These are phyloP conservation scores for Teunomyces panamensis DNA, from an alignment of 805 yeast genomes.

Conservation along the genomic window DNA sequence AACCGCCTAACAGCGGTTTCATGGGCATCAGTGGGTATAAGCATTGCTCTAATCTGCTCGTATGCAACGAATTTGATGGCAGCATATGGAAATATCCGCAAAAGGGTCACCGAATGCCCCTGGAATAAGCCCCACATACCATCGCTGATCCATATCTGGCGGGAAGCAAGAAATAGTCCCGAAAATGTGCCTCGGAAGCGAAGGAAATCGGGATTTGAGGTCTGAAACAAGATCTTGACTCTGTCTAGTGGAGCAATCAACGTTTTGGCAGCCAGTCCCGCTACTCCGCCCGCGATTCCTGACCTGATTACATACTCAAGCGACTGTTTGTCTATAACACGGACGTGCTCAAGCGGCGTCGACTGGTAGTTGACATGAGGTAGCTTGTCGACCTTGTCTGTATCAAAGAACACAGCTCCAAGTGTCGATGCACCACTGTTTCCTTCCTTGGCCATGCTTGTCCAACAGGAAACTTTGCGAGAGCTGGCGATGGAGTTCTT, in stretches of 20 bases:
- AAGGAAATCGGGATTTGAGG: slow-evolving; percentile 84
- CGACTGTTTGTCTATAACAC: slow-evolving; percentile 61
- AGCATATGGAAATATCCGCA: slow-evolving; percentile 94
- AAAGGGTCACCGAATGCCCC: slow-evolving; percentile 91
- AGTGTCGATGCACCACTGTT: background rate
- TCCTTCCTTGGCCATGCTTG: slow-evolving; percentile 3
- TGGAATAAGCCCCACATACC: slow-evolving; percentile 84
- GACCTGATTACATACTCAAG: slow-evolving; percentile 76
- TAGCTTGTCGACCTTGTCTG: slow-evolving; percentile 5
- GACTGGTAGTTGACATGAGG: slow-evolving; percentile 24
- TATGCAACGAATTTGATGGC: slow-evolving; percentile 95
- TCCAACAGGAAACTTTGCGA: background rate
- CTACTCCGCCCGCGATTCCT: slow-evolving; percentile 92
- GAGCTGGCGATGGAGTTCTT: background rate
- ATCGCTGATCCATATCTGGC: slow-evolving; percentile 60
- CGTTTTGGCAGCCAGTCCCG: slow-evolving; percentile 96
- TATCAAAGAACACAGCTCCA: background rate
- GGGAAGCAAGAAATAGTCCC: slow-evolving; percentile 75
- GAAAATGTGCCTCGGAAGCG: slow-evolving; percentile 74
- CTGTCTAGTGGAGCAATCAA: slow-evolving; percentile 93
- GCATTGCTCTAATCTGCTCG: slow-evolving; percentile 78
- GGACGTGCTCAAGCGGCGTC: slow-evolving; percentile 26
- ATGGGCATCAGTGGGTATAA: slow-evolving; percentile 70
- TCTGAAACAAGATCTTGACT: slow-evolving; percentile 91
- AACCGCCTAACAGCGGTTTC: slow-evolving; percentile 83